Evolutionary conservation across 352 stramenopile genomes (phyloP), one percentile per base, ranked within the genome.

Genomic region (Pythium dissimile): DNA sequence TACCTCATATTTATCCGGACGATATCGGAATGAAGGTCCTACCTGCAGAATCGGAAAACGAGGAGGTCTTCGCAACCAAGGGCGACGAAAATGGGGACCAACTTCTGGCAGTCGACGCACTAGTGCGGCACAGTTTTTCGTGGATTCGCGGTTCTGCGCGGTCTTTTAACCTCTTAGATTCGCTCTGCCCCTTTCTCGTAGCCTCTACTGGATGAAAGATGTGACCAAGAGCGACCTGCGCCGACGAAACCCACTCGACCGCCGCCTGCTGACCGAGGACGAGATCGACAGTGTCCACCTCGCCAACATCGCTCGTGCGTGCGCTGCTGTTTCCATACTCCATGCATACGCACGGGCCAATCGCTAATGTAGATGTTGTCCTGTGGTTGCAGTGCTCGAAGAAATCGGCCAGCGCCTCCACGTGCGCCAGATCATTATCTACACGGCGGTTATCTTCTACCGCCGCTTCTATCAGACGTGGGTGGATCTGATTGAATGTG

Each of bases 91-190:
- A 95, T 95, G 86, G 84, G 73, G 64, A 89, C 77, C 69, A 95
- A 94, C 72, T 95, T 95, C 65, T 95, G 86, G 86, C 86, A 95
- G 59, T 95, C 86, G 54, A 94, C 86, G 39, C 86, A 95, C 67
- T 95, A 94, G 86, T 95, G 77, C 55, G 81, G 24, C 12, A 13
- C 10, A 10, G 11, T 0, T 26, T 23, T 23, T 24, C 5, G 18
- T 6, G 23, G 21, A 27, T 16, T 30, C 31, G 34, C 15, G 12
- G 9, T 32, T 7, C 31, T 16, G 12, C n/a, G 2, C 7, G 20
- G 12, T 1, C 31, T 20, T 10, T 4, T 2, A n/a, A 15, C 18
- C n/a, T 23, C 26, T 39, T 1, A 49, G 26, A n/a, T 54, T 13
- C 38, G 21, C 34, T 7, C 23, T 37, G 7, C 41, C 11, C 48